Evolutionary conservation across 2,329 filamentous ascomycete species (phyloP).

Genomic region (Rutstroemia sp.): DNA sequence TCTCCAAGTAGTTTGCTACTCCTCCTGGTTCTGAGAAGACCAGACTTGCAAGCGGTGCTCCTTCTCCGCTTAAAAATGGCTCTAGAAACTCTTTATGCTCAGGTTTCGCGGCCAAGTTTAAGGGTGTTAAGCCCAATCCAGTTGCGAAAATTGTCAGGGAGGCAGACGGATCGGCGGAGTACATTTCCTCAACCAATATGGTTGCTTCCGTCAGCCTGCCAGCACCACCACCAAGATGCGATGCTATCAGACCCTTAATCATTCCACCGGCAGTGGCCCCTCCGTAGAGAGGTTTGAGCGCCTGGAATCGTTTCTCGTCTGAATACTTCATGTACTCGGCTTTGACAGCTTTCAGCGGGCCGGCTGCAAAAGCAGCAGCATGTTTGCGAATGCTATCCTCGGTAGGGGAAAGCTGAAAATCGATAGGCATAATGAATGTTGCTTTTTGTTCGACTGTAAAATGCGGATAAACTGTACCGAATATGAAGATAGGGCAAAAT

Average conservation of each 20-base stretch:
- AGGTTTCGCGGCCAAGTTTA: conserved; percentile 38
- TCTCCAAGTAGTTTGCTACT: conserved; percentile 43
- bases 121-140: conserved; percentile 43
- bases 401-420: conserved; percentile 28
- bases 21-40: conserved; percentile 46
- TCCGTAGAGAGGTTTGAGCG: conserved; percentile 39
- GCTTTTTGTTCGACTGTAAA: not conserved
- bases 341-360: conserved; percentile 22
- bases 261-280: conserved; percentile 37
- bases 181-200: conserved; percentile 46
- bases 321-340: conserved; percentile 22
- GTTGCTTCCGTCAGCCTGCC: conserved; percentile 40
- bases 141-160: conserved; percentile 45
- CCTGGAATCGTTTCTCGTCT: conserved; percentile 36
- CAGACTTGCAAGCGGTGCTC: conserved; percentile 41
- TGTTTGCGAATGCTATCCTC: conserved; percentile 25
- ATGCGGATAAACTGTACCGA: not conserved
- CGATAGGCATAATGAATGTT: conserved; percentile 16
- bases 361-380: conserved; percentile 24
- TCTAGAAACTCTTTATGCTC: conserved; percentile 37
- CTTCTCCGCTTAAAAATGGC: conserved; percentile 39
- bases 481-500: not conserved
- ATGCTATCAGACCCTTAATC: conserved; percentile 40
- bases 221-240: conserved; percentile 37
- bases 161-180: conserved; percentile 41